Conservation (phyloP, 1,284 basidiomycete species). For the Trametes versicolor region DNA sequence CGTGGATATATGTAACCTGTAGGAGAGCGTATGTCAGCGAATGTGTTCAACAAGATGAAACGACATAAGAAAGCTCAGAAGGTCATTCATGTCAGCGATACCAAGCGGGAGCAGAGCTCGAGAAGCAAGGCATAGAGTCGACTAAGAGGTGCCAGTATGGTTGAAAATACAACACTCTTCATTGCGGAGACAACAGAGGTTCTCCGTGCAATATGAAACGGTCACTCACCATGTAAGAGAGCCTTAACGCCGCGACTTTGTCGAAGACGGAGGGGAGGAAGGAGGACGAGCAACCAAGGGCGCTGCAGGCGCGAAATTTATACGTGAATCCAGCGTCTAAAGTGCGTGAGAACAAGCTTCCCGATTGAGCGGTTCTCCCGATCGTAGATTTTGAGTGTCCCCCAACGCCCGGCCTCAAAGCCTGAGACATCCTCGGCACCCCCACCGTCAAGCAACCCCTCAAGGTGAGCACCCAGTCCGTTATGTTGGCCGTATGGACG, state of each 20-base stretch:
- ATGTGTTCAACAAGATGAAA: constrained; percentile 19
- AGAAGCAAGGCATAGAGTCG: constrained; percentile 62
- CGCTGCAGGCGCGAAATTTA: constrained; percentile 29
- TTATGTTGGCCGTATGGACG: neutral
- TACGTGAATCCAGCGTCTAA: constrained; percentile 8
- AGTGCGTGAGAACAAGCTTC: constrained; percentile 22
- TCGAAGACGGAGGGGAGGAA: constrained; percentile 9
- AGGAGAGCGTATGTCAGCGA: constrained; percentile 7
- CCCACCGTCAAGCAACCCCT: constrained; percentile 33
- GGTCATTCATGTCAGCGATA: constrained; percentile 85
- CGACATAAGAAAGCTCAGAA: constrained; percentile 61
- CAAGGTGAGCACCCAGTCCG: constrained; percentile 32
- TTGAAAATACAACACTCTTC: constrained; percentile 83
- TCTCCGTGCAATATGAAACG: constrained; percentile 16
- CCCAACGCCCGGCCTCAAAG: constrained; percentile 27
- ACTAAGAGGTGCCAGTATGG: constrained; percentile 91
- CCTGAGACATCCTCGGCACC: constrained; percentile 34
- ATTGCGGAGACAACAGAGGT: constrained; percentile 44
- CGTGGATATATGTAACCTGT: neutral
- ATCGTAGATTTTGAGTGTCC: constrained; percentile 29
- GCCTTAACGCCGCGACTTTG: neutral
- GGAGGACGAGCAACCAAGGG: neutral
- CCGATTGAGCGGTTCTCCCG: constrained; percentile 2
- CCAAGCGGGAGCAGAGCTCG: constrained; percentile 50
- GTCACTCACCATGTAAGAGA: neutral